Base-by-base conservation (phyloP, 495 filamentous ascomycete species). In the Lasiosphaeria miniovina region DNA sequence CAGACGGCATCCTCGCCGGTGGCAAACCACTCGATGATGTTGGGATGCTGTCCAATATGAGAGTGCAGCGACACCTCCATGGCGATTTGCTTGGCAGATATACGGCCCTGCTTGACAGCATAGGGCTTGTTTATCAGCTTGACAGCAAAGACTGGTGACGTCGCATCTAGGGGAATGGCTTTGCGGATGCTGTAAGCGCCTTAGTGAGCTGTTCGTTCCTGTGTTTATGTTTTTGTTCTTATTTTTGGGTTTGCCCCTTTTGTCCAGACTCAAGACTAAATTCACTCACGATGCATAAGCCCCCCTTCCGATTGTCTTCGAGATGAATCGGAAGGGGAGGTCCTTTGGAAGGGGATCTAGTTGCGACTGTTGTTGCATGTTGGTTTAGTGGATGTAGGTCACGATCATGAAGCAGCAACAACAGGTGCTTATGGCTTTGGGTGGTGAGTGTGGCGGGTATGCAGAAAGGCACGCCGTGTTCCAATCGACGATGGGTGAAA, bases 111-210 rank as follows among this genome's bases (percentile, higher is more conserved):
- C 59, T 87, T 86, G 60, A 90, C 79, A 55, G 95, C 94, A 71
- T 96, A 94, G 57, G 88, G 88, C 75, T 98, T 98, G 78, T 98
- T 91, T 69, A 99, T 96, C 74, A 98, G 90, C 76, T 99, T 99
- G 71, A 96, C 91, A 7, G 94, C 94, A 74, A 99, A 96, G 67
- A 98, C 77, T 4, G 91, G 91, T 35, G 81, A 82, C 12, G 84
- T 73, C 15, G 82, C 72, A 61, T 88, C 77, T 34, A 87, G 73
- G 14, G 92, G 92, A 55, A 83, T 83, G 35, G 93, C 94, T 79
- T 97, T 98, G 74, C 96, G 96, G 68, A 98, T 93, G 62, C 93
- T 98, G 69, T 38, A 45, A 34, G 36, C 33, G 24, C 12, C 57
- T 66, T 12, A 68, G 68, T n/a, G 43, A 9, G 43, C 15, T 24